A percentile compares a stretch with the other conserved stretches of the same genome.
Conservation (phyloP, 1,139 yeast species). For the Kodamaea anthophila region DNA sequence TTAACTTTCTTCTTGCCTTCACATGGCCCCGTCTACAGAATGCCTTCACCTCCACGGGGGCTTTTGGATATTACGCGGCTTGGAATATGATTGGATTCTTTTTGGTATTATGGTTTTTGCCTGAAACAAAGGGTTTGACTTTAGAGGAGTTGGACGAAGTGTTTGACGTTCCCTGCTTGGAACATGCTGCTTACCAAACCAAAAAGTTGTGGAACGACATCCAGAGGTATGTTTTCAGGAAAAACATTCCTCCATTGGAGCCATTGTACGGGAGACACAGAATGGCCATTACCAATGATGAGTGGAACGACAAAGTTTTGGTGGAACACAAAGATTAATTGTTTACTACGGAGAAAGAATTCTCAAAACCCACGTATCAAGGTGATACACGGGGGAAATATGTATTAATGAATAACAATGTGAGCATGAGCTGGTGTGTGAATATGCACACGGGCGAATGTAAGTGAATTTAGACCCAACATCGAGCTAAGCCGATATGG, state of each 20-base stretch:
- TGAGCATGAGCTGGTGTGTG: too few relatives aligned
- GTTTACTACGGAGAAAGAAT: too few relatives aligned
- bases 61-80: conserved; percentile 87
- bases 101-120: conserved; percentile 58
- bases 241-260: conserved; percentile 41
- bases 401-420: too few relatives aligned
- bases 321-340: too few relatives aligned
- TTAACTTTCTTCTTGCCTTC: conserved; percentile 71
- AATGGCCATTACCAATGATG: conserved; percentile 52
- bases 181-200: conserved; percentile 53
- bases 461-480: too few relatives aligned
- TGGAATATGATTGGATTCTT: conserved; percentile 77
- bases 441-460: too few relatives aligned
- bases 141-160: conserved; percentile 70
- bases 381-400: too few relatives aligned
- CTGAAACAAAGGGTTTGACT: conserved; percentile 65
- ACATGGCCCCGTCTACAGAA: conserved; percentile 73
- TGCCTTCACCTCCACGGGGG: conserved; percentile 73
- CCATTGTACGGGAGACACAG: conserved; percentile 53
- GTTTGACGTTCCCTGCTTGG: conserved; percentile 49
- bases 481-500: too few relatives aligned
- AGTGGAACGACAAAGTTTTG: conserved; percentile 56
- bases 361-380: too few relatives aligned
- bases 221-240: conserved; percentile 36
- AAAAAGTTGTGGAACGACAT: conserved; percentile 36